These are phyloP conservation scores for Moesziomyces sp. DNA, from an alignment of 1,284 basidiomycete species.

Conservation along the genomic window DNA sequence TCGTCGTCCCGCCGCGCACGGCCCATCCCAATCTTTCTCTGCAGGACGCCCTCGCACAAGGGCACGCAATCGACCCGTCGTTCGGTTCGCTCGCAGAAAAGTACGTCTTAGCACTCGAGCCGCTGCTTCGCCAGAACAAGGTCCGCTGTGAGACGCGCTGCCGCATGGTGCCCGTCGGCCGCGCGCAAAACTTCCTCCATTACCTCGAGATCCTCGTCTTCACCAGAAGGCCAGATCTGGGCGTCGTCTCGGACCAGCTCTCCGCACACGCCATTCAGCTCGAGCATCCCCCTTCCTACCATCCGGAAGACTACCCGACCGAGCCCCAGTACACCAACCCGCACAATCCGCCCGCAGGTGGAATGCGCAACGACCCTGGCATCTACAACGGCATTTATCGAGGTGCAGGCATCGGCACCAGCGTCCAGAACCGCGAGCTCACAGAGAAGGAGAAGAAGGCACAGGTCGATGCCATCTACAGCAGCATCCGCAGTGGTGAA, in stretches of 20 bases:
- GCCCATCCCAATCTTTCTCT: constrained; percentile 17
- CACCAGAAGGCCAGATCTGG: constrained; percentile 89
- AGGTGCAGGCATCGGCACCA: constrained; percentile 34
- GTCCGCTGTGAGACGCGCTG: constrained; percentile 54
- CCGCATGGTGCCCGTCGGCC: constrained; percentile 32
- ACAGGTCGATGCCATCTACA: constrained; percentile 94
- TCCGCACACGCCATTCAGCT: constrained; percentile 77
- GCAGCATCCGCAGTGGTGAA: constrained; percentile 84
- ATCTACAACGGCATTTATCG: constrained; percentile 69
- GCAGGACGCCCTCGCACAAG: constrained; percentile 12
- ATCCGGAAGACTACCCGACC: constrained; percentile 74
- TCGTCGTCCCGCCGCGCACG: constrained; percentile 31
- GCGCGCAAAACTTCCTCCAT: constrained; percentile 71
- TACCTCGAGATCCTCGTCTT: constrained; percentile 87
- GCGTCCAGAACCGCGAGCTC: constrained; percentile 47
- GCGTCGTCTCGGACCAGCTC: constrained; percentile 81
- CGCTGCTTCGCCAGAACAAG: constrained; percentile 37
- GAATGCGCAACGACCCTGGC: constrained; percentile 27
- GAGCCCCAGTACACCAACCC: constrained; percentile 83
- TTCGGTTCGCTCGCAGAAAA: constrained; percentile 57
- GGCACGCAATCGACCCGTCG: constrained; percentile 7
- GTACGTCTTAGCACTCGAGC: constrained; percentile 37
- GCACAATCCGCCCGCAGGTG: constrained; percentile 70
- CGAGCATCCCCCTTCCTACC: constrained; percentile 77
- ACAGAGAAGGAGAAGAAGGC: constrained; percentile 86